A percentile compares a stretch with the other conserved stretches of the same genome.
These are phyloP conservation scores for Sarocladium strictum DNA, from an alignment of 2,329 filamentous ascomycete species.

Conservation along the genomic window DNA sequence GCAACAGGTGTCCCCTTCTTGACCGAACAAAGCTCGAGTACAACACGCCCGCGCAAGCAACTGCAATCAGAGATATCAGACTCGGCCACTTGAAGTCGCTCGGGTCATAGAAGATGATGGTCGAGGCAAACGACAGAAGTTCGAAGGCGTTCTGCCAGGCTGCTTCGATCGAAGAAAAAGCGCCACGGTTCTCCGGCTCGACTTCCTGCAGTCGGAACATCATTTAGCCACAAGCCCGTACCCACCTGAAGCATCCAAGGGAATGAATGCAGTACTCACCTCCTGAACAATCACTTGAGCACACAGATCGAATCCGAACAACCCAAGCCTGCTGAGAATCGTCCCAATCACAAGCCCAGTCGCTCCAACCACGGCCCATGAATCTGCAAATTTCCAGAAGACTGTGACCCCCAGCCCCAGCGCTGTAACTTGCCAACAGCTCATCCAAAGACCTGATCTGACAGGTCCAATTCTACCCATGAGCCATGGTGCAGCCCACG, in stretches of 20 bases:
- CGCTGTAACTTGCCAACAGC: conserved; percentile 60
- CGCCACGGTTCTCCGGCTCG: conserved; percentile 50
- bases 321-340: conserved; percentile 51
- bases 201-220: conserved; percentile 38
- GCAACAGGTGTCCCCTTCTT: not conserved
- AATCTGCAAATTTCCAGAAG: conserved; percentile 29
- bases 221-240: too few species aligned
- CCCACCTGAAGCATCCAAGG: too few species aligned
- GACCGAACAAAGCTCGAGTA: not conserved
- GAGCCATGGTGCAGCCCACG: conserved; percentile 51
- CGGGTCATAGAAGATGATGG: conserved; percentile 57
- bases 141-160: conserved; percentile 66
- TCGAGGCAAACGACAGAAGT: conserved; percentile 58
- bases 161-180: conserved; percentile 64
- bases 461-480: conserved; percentile 51
- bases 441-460: conserved; percentile 64
- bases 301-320: conserved; percentile 58
- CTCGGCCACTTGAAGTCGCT: conserved; percentile 45
- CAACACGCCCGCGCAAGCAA: not conserved
- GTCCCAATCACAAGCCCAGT: conserved; percentile 43
- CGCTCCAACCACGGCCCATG: conserved; percentile 30
- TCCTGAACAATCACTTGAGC: conserved; percentile 57
- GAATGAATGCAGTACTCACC: conserved; percentile 28
- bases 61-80: conserved; percentile 3
- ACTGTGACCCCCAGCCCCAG: conserved; percentile 37